Conservation (phyloP, 1,284 basidiomycete species). For the Apiotrichum gamsii region DNA sequence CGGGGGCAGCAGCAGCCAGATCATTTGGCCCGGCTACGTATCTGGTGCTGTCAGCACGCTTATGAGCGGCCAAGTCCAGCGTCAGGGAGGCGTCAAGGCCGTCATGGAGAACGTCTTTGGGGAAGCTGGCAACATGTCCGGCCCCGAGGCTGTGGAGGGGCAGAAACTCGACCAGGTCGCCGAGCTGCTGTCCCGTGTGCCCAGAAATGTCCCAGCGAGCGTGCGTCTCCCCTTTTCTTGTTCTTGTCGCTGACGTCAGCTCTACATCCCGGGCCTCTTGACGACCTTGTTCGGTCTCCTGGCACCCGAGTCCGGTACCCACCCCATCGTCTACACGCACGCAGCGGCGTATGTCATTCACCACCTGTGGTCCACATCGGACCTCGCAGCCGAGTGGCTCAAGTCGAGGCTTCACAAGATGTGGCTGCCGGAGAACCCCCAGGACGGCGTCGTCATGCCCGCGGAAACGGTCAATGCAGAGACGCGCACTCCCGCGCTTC, state of each 20-base stretch:
- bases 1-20: conserved; percentile 14
- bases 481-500: conserved; percentile 30
- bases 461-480: conserved; percentile 1
- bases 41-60: conserved; percentile 23
- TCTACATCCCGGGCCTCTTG: conserved; percentile 27
- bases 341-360: conserved; percentile 31
- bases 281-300: conserved; percentile 24
- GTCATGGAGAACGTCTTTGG: conserved; percentile 40
- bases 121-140: conserved; percentile 23
- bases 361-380: conserved; percentile 21
- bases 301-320: conserved; percentile 13
- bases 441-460: background rate
- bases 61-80: conserved; percentile 27
- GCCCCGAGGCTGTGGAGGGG: conserved; percentile 25
- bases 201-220: conserved; percentile 21
- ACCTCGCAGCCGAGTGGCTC: conserved; percentile 40
- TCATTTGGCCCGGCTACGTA: conserved; percentile 33
- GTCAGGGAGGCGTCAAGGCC: conserved; percentile 32
- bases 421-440: conserved; percentile 21
- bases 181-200: conserved; percentile 28
- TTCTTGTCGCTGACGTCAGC: conserved; percentile 6
- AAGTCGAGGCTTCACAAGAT: conserved; percentile 47
- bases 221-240: conserved; percentile 2
- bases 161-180: conserved; percentile 36
- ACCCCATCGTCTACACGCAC: conserved; percentile 25